phyloP scores from a whole-genome alignment of 345 rosid species.

The Brassica juncea region DNA sequence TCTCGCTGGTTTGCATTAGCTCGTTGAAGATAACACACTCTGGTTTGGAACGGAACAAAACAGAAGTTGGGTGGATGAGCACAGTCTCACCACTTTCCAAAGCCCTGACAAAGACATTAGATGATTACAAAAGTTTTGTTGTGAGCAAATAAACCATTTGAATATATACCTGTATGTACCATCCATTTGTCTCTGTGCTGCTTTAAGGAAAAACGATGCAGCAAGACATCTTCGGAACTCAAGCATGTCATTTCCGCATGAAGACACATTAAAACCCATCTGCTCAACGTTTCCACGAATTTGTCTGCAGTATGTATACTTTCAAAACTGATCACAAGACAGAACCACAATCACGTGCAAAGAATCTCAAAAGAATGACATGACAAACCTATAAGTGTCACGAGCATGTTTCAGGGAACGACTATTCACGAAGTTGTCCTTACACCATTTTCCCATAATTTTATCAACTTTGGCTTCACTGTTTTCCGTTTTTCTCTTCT shows the following conservation, averaged over 20 bases:
- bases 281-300: constrained; percentile 71
- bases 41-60: constrained; percentile 64
- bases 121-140: background rate
- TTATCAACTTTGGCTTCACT: constrained; percentile 56
- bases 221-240: constrained; percentile 89
- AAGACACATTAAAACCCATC: constrained; percentile 73
- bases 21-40: constrained; percentile 88
- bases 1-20: constrained; percentile 74
- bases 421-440: constrained; percentile 70
- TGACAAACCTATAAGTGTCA: constrained; percentile 68
- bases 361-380: background rate
- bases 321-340: too few species aligned
- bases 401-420: constrained; percentile 84
- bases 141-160: background rate
- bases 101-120: constrained; percentile 57
- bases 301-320: constrained; percentile 52
- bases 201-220: constrained; percentile 90
- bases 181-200: constrained; percentile 87
- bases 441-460: constrained; percentile 83
- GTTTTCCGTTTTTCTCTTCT: constrained; percentile 55
- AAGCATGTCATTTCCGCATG: constrained; percentile 80
- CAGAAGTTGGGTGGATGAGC: constrained; percentile 87
- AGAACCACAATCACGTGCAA: too few species aligned
- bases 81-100: constrained; percentile 83
- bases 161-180: constrained; percentile 63